Evolutionary conservation across 192 early-diverging fungal species (phyloP).

Genomic region (Coemansia sp.): DNA sequence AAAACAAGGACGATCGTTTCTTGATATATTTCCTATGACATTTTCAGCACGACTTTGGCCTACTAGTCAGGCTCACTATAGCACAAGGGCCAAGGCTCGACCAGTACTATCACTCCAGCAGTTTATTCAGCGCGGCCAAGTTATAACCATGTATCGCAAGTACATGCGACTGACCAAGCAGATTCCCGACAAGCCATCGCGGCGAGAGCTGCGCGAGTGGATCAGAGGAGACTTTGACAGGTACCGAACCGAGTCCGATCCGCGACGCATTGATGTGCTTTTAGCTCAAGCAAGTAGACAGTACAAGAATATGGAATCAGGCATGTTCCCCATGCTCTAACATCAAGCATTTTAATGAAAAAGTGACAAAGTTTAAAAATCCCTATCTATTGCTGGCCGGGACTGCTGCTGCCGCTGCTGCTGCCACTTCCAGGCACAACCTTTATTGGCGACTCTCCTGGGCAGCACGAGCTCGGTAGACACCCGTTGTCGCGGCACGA

Average conservation of each 20-base stretch:
- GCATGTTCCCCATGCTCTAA: constrained; percentile 33
- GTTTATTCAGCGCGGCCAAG: constrained; percentile 51
- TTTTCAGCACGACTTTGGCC: neutral
- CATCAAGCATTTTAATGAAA: neutral
- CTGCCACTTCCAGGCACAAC: constrained; percentile 27
- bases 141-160: constrained; percentile 44
- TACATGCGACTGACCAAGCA: constrained; percentile 49
- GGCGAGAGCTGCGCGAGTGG: constrained; percentile 43
- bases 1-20: neutral
- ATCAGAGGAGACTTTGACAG: constrained; percentile 45
- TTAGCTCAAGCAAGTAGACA: constrained; percentile 45
- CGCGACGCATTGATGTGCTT: constrained; percentile 36
- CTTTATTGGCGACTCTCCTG: constrained; percentile 45
- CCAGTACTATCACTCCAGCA: constrained; percentile 33
- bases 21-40: neutral
- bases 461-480: constrained; percentile 49
- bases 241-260: constrained; percentile 26
- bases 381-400: neutral
- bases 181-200: constrained; percentile 24
- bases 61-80: neutral
- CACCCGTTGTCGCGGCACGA: constrained; percentile 32
- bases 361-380: neutral
- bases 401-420: neutral
- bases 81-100: neutral
- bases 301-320: constrained; percentile 49